These are phyloP conservation scores for Eucalyptus cloeziana DNA, from an alignment of 345 rosid species.

Conservation along the genomic window DNA sequence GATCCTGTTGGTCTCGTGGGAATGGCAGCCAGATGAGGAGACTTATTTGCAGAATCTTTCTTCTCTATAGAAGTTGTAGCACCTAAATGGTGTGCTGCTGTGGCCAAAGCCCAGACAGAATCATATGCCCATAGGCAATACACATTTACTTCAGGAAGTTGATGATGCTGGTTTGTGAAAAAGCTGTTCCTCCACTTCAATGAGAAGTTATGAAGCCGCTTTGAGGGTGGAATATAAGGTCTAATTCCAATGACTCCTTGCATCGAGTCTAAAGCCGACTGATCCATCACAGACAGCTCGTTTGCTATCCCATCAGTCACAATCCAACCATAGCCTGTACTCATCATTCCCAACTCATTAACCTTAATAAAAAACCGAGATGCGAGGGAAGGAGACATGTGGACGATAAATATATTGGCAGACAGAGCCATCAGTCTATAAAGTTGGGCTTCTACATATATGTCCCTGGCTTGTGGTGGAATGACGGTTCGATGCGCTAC, in stretches of 20 bases:
- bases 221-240: background rate
- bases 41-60: background rate
- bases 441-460: background rate
- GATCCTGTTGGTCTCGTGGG: slow-evolving; percentile 10
- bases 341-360: background rate
- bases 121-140: slow-evolving; percentile 30
- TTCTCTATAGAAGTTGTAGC: background rate
- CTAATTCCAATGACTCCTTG: background rate
- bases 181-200: background rate
- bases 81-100: slow-evolving; percentile 2
- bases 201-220: background rate
- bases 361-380: background rate
- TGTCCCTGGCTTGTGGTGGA: background rate
- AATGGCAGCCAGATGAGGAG: background rate
- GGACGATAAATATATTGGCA: background rate
- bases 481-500: background rate
- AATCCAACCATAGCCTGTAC: background rate
- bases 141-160: background rate
- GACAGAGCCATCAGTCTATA: background rate
- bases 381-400: background rate
- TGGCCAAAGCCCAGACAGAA: slow-evolving; percentile 20
- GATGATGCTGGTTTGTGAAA: background rate
- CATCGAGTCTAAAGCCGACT: background rate
- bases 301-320: background rate
- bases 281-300: background rate